Percentiles rank a stretch among this genome's conserved stretches.
Evolutionary conservation across 371 early-diverging fungal species (phyloP).

Genomic region (Mortierella sp.): DNA sequence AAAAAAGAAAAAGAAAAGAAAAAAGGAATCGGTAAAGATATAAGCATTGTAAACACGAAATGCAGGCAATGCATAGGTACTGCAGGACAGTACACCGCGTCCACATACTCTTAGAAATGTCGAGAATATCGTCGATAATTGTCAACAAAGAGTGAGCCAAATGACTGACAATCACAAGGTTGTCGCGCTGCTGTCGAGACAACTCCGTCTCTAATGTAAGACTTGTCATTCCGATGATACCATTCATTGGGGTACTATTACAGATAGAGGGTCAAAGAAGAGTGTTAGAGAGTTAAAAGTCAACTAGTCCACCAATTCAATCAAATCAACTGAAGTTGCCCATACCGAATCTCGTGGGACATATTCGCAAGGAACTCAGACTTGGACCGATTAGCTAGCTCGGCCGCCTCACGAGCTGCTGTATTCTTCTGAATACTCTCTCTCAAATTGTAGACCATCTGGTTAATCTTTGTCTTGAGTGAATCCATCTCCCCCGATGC

Average conservation of each 20-base stretch:
- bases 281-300: no score
- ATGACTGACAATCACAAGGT: conserved; percentile 75
- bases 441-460: conserved; percentile 72
- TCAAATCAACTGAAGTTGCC: neutral
- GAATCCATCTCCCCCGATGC: conserved; percentile 78
- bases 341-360: conserved; percentile 69
- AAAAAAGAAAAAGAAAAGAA: neutral
- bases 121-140: conserved; percentile 85
- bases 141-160: conserved; percentile 74
- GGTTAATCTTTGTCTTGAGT: conserved; percentile 79
- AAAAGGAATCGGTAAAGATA: neutral
- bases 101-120: conserved; percentile 76
- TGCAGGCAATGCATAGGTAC: no score
- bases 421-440: conserved; percentile 77
- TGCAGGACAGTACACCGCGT: no score
- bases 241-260: conserved; percentile 82
- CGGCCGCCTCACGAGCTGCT: conserved; percentile 76
- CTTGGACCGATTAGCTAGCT: conserved; percentile 77
- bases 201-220: conserved; percentile 74
- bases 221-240: conserved; percentile 81
- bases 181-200: conserved; percentile 79
- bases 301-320: no score
- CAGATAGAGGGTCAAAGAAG: neutral
- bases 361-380: conserved; percentile 81
- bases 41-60: no score